Conservation (phyloP, 805 yeast genomes). For the Pichia californica region DNA sequence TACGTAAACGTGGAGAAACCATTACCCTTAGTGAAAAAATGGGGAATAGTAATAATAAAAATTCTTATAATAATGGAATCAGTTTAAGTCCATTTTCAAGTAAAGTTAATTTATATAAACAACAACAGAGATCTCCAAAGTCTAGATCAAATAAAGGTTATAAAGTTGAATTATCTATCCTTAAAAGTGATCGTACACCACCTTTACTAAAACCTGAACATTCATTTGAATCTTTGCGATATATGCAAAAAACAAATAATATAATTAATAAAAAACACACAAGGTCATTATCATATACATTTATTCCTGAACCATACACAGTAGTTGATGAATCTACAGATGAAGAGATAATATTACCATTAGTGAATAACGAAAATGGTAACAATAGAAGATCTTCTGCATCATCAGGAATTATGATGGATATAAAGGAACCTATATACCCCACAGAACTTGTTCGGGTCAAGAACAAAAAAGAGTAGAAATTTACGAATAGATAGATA, state of each 20-base stretch:
- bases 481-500: no score
- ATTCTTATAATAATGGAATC: constrained; percentile 27
- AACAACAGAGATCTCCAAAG: background rate
- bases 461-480: no score
- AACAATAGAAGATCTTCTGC: background rate
- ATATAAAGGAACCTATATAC: no score
- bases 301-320: background rate
- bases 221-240: constrained; percentile 8
- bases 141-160: background rate
- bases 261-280: background rate
- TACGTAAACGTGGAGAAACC: constrained; percentile 4
- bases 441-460: no score
- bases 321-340: background rate
- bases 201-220: no score
- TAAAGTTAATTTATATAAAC: background rate
- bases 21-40: constrained; percentile 30
- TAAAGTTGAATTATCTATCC: constrained; percentile 1
- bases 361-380: background rate
- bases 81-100: constrained; percentile 1
- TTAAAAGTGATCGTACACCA: no score
- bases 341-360: background rate
- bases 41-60: constrained; percentile 30
- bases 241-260: background rate
- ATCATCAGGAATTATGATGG: background rate
- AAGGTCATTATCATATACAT: constrained; percentile 5